Conservation (phyloP, 108 stramenopile genomes). For the Mediolabrus comicus region DNA sequence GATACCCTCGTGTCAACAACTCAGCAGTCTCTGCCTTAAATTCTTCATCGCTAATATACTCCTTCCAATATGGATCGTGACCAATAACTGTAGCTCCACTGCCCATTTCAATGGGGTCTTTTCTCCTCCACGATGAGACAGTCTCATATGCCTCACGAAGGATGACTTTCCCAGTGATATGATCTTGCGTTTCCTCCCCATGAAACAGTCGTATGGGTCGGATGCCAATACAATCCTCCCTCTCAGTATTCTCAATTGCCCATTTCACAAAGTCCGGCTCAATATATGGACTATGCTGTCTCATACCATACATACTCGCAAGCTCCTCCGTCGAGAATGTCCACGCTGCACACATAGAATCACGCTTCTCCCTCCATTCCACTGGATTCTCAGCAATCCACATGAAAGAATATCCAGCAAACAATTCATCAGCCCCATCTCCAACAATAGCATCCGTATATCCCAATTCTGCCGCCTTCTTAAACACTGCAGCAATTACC, state of each 20-base stretch:
- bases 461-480: conserved; percentile 35
- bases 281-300: conserved; percentile 41
- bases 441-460: conserved; percentile 48
- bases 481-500: conserved; percentile 53
- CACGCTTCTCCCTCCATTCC: conserved; percentile 55
- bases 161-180: conserved; percentile 53
- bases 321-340: conserved; percentile 51
- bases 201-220: conserved; percentile 28
- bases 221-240: conserved; percentile 38
- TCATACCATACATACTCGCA: conserved; percentile 40
- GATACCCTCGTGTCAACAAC: conserved; percentile 23
- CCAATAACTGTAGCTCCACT: conserved; percentile 57
- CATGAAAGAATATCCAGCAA: conserved; percentile 66
- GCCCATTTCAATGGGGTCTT: conserved; percentile 66
- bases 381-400: conserved; percentile 41
- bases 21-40: conserved; percentile 12
- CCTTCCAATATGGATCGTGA: conserved; percentile 42
- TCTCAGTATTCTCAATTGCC: conserved; percentile 37
- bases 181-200: conserved; percentile 16
- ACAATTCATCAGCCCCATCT: conserved; percentile 65
- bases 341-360: conserved; percentile 56
- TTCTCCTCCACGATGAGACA: conserved; percentile 58
- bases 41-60: conserved; percentile 27
- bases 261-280: conserved; percentile 37
- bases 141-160: conserved; percentile 58